Evolutionary conservation across 352 stramenopile genomes (phyloP).

Genomic region (Halophytophthora polymorphica): DNA sequence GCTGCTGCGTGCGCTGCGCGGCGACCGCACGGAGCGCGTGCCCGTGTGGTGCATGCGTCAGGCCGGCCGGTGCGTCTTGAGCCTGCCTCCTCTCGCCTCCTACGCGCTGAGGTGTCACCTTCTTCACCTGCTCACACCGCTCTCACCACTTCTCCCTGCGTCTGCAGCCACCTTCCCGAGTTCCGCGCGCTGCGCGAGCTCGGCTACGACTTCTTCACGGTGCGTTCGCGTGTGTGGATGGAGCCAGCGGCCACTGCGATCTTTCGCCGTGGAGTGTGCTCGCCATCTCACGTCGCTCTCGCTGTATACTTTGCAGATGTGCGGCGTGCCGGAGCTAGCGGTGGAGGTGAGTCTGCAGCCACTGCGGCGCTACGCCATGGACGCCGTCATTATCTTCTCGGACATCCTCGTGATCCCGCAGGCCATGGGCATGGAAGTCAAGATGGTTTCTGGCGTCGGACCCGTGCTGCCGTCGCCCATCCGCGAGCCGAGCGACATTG

Average conservation of each 20-base stretch:
- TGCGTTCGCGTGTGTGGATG: constrained; percentile 16
- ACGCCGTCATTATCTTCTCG: constrained; percentile 98
- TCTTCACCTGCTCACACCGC: neutral
- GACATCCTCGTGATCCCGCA: constrained; percentile 99
- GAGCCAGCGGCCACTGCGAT: neutral
- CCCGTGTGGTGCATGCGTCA: constrained; percentile 98
- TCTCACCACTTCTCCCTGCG: neutral
- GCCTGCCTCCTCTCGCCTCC: neutral
- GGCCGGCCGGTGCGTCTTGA: constrained; percentile 91
- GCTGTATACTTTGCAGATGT: constrained; percentile 54
- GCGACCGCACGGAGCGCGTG: constrained; percentile 87
- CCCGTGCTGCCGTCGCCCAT: constrained; percentile 81
- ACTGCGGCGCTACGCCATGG: constrained; percentile 90
- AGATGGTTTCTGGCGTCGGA: constrained; percentile 94
- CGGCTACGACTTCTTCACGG: constrained; percentile 89
- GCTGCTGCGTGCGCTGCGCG: constrained; percentile 79
- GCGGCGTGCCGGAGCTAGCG: constrained; percentile 75
- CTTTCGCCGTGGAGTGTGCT: neutral
- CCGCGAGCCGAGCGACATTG: constrained; percentile 85
- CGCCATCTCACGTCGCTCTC: too few relatives aligned
- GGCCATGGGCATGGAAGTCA: constrained; percentile 95
- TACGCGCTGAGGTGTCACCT: neutral
- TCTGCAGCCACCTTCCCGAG: constrained; percentile 77
- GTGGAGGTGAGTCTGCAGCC: constrained; percentile 98
- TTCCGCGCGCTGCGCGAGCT: constrained; percentile 81